Base-by-base conservation (phyloP, 768 basidiomycete genomes). In the Auricularia heimuer region DNA sequence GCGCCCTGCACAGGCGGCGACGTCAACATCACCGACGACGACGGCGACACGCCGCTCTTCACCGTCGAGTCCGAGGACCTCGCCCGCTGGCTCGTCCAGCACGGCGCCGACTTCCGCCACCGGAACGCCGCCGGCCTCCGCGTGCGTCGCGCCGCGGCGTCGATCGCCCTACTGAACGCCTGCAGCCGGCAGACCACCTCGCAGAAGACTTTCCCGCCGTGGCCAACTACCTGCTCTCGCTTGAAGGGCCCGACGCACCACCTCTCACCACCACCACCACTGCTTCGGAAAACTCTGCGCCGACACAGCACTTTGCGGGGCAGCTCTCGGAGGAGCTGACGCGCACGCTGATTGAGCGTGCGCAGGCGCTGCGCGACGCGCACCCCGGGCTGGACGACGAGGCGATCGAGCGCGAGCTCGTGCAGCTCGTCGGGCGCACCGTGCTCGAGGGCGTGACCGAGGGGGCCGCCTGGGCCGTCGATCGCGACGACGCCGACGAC, bases 11-110 rank as follows among this genome's bases (percentile, higher is more conserved):
- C 29, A 87, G 94, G 94, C 16, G 94, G 94, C 62, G 83, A 95
- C 72, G 89, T 94, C 65, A 94, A 97, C 71, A 75, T 94, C 67
- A 82, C 84, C 1, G 94, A 97, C 72, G 80, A 79, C 63, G 94
- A 97, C 71, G 91, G 90, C 8, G 94, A 97, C 73, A 96, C 94
- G 10, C 94, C 94, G 10, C 78, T 97, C 18, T 96, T 90, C 79
- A 90, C 90, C 33, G 92, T 92, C 58, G 94, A 97, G 76, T 83
- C 85, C 72, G 70, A 90, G 51, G 83, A 87, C 66, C 89, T 89
- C 0, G 94, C 94, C 2, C 80, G 79, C 14, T 92, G 81, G 75
- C 84, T 97, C 67, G 78, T 96, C 69, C 81, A 89, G 64, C 84
- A 88, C 67, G 94, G 94, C 18, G 93, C 94, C 4, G 73, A 76